These are phyloP conservation scores for Podila clonocystis DNA, from an alignment of 192 early-diverging fungal genomes.

Conservation along the genomic window DNA sequence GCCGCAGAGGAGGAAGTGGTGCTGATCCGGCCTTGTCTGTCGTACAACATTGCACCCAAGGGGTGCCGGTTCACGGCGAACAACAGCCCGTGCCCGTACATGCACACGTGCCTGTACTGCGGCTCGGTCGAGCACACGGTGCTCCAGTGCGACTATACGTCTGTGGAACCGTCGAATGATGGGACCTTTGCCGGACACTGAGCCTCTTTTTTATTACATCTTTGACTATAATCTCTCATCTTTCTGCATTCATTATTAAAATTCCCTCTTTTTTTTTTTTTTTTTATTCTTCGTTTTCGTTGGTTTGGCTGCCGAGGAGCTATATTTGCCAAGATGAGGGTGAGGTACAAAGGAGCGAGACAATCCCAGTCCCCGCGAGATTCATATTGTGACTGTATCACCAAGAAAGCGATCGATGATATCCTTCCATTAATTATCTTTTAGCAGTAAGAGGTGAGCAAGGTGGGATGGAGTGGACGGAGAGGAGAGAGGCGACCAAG, in stretches of 20 bases:
- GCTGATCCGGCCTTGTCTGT: constrained; percentile 38
- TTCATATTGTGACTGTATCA: no score
- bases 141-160: constrained; percentile 42
- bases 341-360: no score
- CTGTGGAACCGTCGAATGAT: constrained; percentile 28
- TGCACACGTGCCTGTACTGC: constrained; percentile 45
- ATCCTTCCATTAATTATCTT: no score
- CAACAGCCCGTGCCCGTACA: constrained; percentile 42
- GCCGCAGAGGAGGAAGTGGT: constrained; percentile 5
- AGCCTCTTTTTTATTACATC: background rate
- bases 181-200: background rate
- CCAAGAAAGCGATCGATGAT: no score
- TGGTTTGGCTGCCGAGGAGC: no score
- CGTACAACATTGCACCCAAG: constrained; percentile 50
- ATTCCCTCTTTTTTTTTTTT: background rate
- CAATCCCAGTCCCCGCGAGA: no score
- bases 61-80: constrained; percentile 45
- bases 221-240: background rate
- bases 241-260: background rate
- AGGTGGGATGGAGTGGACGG: no score
- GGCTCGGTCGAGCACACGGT: constrained; percentile 39
- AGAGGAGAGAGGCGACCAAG: no score
- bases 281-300: background rate
- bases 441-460: no score
- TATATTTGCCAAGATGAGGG: no score